These are phyloP conservation scores for Collybia mongolica DNA, from an alignment of 768 basidiomycete species.

Conservation along the genomic window DNA sequence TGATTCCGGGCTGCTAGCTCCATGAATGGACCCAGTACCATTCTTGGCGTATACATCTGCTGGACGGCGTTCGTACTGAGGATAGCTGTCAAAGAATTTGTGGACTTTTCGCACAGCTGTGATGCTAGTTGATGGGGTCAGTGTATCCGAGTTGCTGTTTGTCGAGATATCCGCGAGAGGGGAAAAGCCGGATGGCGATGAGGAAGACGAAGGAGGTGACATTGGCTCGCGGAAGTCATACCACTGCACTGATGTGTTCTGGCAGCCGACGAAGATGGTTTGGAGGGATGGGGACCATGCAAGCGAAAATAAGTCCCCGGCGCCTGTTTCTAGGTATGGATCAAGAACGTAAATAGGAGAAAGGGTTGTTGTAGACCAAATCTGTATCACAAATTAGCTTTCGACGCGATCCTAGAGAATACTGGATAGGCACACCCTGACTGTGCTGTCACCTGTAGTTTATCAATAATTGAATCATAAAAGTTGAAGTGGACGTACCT, in stretches of 20 bases:
- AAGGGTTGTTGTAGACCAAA: conserved; percentile 78
- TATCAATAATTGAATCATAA: conserved; percentile 4
- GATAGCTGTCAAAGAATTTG: conserved; percentile 92
- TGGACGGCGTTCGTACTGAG: conserved; percentile 63
- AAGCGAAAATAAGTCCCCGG: conserved; percentile 87
- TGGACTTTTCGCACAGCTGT: conserved; percentile 54
- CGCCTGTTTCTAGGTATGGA: conserved; percentile 75
- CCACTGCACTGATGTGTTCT: conserved; percentile 94
- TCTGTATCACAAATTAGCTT: conserved; percentile 37
- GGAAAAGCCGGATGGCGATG: conserved; percentile 6
- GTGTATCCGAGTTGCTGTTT: conserved; percentile 28
- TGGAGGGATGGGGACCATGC: conserved; percentile 70
- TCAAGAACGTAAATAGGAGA: conserved; percentile 68
- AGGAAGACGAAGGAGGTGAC: conserved; percentile 10
- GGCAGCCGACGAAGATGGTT: conserved; percentile 84
- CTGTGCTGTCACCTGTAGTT: conserved; percentile 76
- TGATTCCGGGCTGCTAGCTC: conserved; percentile 26
- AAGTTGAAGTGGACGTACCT: conserved; percentile 41
- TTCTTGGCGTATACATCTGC: conserved; percentile 73
- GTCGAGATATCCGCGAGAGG: conserved; percentile 11
- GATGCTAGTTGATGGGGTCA: conserved; percentile 30
- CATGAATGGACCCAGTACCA: conserved; percentile 23
- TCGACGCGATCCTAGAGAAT: neutral
- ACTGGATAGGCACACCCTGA: conserved; percentile 54
- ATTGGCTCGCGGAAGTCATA: conserved; percentile 48